Evolutionary conservation across 2,329 filamentous ascomycete species (phyloP).

Genomic region (Xylaria multiplex): DNA sequence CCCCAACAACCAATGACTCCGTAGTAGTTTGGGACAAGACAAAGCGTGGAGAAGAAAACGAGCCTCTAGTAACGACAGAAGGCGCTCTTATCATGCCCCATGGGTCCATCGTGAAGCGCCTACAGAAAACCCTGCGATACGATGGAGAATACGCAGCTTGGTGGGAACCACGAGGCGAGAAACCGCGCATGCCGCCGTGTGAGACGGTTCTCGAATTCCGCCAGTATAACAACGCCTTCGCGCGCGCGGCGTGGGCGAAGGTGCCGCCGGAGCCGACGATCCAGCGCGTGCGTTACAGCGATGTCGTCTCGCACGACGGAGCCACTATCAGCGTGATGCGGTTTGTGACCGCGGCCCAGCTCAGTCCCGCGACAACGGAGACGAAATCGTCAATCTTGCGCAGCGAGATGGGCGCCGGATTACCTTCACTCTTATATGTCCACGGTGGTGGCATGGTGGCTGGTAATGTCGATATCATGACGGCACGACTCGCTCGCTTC

Average conservation of each 20-base stretch:
- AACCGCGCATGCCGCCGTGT: slow-evolving; percentile 32
- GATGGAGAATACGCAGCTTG: slow-evolving; percentile 38
- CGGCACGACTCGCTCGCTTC: slow-evolving; percentile 41
- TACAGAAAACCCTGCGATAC: slow-evolving; percentile 34
- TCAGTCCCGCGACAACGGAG: slow-evolving; percentile 10
- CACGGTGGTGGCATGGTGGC: slow-evolving; percentile 57
- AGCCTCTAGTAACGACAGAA: slow-evolving; percentile 15
- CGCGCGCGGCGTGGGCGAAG: slow-evolving; percentile 28
- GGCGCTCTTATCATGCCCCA: slow-evolving; percentile 14
- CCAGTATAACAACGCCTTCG: slow-evolving; percentile 33
- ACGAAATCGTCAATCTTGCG: slow-evolving; percentile 13
- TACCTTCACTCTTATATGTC: slow-evolving; percentile 49
- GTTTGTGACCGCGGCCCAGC: slow-evolving; percentile 37
- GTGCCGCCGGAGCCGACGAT: slow-evolving; percentile 34
- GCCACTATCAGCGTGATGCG: slow-evolving; percentile 34
- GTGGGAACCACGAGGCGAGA: slow-evolving; percentile 31
- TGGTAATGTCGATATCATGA: slow-evolving; percentile 45
- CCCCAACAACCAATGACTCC: not conserved
- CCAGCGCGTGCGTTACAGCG: slow-evolving; percentile 28
- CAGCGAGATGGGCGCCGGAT: slow-evolving; percentile 7
- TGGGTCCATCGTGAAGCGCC: slow-evolving; percentile 1
- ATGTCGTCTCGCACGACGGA: slow-evolving; percentile 36
- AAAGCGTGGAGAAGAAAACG: not conserved
- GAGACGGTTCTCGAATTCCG: slow-evolving; percentile 36
- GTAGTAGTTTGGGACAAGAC: slow-evolving; percentile 23